Percentiles rank a stretch among this genome's conserved stretches.
These are phyloP conservation scores for Aleurites moluccanus DNA, from an alignment of 441 rosid species.

Conservation along the genomic window DNA sequence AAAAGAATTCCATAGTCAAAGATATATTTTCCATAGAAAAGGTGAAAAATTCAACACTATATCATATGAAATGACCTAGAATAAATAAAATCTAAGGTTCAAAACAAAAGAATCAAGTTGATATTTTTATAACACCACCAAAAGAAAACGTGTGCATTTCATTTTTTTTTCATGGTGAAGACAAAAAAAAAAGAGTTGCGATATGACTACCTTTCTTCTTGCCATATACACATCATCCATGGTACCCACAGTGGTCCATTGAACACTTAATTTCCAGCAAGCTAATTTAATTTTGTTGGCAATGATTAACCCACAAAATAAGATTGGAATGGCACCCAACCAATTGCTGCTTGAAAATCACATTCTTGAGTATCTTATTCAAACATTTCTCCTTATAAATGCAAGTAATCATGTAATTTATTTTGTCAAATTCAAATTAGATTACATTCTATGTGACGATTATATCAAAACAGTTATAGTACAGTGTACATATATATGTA, in stretches of 20 bases:
- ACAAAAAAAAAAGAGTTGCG: not conserved
- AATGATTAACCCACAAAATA: not conserved
- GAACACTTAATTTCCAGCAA: not conserved
- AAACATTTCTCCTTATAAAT: no score
- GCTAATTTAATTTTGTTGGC: not conserved
- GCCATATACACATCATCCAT: not conserved
- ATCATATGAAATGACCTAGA: not conserved
- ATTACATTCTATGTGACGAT: no score
- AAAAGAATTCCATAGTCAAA: not conserved
- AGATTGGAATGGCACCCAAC: not conserved
- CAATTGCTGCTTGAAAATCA: no score
- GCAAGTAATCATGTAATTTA: no score
- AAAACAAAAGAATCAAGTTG: not conserved
- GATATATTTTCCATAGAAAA: not conserved
- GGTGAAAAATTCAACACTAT: not conserved
- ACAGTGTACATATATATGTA: no score
- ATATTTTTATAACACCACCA: not conserved
- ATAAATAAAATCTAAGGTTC: not conserved
- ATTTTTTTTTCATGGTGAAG: not conserved
- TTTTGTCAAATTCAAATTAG: no score
- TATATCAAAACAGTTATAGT: no score
- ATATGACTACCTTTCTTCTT: not conserved
- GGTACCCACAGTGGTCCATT: not conserved
- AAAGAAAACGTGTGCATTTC: not conserved
- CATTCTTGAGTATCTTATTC: no score